Evolutionary conservation across 208 protist genomes (phyloP), one percentile per base, ranked within the genome.

Genomic region (Porcisia hertigi): DNA sequence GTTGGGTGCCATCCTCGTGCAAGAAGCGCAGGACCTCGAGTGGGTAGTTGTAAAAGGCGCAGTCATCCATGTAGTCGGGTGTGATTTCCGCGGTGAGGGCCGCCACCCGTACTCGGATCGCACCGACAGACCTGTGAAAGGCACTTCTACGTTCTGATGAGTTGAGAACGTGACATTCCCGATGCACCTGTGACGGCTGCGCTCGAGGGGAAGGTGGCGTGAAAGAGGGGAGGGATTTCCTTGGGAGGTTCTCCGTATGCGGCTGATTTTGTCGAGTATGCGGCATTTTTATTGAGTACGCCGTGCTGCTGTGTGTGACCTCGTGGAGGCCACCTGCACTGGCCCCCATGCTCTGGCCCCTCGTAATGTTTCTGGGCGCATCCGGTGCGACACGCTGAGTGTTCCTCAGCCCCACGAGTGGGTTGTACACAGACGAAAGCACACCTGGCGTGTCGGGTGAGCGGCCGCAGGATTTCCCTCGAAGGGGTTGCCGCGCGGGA

Each of bases 1-100:
- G 65, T 2, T 71, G 78, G 25, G 86, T 90, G 47, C 89, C 81
- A 59, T 93, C 89, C 62, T 54, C 62, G 83, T 93, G 89, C n/a
- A 86, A 39, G 70, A 86, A 93, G 53, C 78, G 76, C 45, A 79
- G 62, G 53, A 84, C 64, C 43, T 88, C 79, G 5, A 91, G 69
- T 3, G 89, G 89, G 73, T 90, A 88, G n/a, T 79, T 70, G 57
- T 81, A 81, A 25, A 65, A 53, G 36, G 63, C 53, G 16, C 73
- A 55, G 64, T 89, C 85, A 67, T 77, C 41, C 0, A 52, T 73
- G 73, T 86, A 93, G 58, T 59, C 75, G 16, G 58, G 67, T 1
- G 75, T 25, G 14, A 91, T 36, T 45, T 43, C 62, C 12, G 85
- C 71, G 54, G 58, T 76, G 62, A 93, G 81, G 39, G 76, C 75